Conservation (phyloP, 306 rosid genomes). For the Comarum palustre region DNA sequence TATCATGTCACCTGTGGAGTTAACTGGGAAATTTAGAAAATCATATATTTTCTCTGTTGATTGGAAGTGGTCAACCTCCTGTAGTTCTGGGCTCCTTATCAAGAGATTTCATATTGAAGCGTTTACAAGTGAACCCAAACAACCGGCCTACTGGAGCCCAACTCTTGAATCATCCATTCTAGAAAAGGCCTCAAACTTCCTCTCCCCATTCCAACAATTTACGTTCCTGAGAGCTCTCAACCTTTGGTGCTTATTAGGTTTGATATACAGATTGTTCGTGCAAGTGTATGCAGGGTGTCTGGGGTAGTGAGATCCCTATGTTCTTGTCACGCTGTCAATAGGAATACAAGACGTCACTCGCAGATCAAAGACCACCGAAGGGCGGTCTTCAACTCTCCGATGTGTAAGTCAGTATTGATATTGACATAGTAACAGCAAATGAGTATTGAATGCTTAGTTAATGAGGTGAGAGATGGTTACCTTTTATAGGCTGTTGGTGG, state of each 20-base stretch:
- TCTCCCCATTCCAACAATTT: conserved; percentile 41
- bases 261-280: no score
- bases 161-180: conserved; percentile 69
- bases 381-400: no score
- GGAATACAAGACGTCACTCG: no score
- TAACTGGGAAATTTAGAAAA: not conserved
- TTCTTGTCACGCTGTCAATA: no score
- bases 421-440: no score
- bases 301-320: no score
- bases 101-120: conserved; percentile 62
- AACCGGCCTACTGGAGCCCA: conserved; percentile 64
- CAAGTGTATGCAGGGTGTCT: no score
- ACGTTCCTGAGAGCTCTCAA: not conserved
- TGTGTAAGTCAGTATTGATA: no score
- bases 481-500: no score
- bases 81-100: conserved; percentile 64
- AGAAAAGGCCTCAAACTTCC: conserved; percentile 49
- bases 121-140: conserved; percentile 64
- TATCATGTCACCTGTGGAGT: not conserved
- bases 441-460: no score
- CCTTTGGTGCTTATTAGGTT: not conserved
- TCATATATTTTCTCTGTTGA: not conserved
- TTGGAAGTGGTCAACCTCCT: conserved; percentile 61
- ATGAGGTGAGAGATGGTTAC: no score
- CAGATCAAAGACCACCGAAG: no score